Evolutionary conservation across 1,284 basidiomycete genomes (phyloP).

Genomic region (Xerocomus nothofagi): DNA sequence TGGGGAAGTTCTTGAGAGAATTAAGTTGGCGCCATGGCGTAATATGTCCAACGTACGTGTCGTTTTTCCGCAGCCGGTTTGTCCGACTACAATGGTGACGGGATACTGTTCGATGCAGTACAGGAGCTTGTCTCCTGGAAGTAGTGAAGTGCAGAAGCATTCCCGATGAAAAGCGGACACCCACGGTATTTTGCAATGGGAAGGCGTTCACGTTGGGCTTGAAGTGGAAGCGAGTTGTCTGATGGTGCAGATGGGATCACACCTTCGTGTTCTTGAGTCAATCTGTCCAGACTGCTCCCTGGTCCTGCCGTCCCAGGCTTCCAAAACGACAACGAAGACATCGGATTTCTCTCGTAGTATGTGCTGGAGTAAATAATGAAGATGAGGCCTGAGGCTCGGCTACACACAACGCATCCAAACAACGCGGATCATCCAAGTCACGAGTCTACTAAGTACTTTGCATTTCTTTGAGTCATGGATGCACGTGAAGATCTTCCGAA

Average conservation of each 20-base stretch:
- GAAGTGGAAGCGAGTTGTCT: slow-evolving; percentile 60
- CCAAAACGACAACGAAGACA: slow-evolving; percentile 65
- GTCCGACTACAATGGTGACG: slow-evolving; percentile 88
- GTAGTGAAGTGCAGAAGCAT: background rate
- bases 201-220: slow-evolving; percentile 74
- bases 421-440: slow-evolving; percentile 9
- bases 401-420: slow-evolving; percentile 11
- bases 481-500: slow-evolving; percentile 59
- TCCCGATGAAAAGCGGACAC: slow-evolving; percentile 27
- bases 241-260: slow-evolving; percentile 65
- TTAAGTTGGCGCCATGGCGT: background rate
- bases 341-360: slow-evolving; percentile 8
- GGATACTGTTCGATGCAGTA: slow-evolving; percentile 83
- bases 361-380: background rate
- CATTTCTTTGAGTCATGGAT: slow-evolving; percentile 23
- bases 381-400: background rate
- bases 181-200: slow-evolving; percentile 88
- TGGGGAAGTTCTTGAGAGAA: slow-evolving; percentile 81
- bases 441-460: too few relatives aligned
- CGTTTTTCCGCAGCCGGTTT: slow-evolving; percentile 97
- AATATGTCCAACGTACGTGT: slow-evolving; percentile 67
- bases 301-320: slow-evolving; percentile 84
- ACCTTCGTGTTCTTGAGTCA: slow-evolving; percentile 71
- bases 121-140: slow-evolving; percentile 70
- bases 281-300: slow-evolving; percentile 85